Evolutionary conservation across 768 basidiomycete genomes (phyloP).

Genomic region (Serendipita sp.): DNA sequence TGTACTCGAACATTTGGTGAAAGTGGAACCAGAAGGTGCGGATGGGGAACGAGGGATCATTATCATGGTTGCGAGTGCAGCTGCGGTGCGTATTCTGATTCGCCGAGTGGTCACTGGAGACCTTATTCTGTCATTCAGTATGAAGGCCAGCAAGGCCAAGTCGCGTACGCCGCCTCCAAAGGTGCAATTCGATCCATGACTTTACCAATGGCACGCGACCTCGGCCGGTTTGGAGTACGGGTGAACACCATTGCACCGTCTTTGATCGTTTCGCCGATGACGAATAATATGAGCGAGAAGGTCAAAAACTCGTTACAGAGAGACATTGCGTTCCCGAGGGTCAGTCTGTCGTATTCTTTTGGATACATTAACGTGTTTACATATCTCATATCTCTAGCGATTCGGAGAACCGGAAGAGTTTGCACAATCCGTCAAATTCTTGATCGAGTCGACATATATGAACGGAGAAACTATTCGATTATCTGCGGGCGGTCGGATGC

Average conservation of each 20-base stretch:
- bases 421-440: conserved; percentile 32
- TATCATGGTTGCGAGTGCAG: conserved; percentile 38
- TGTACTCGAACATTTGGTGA: conserved; percentile 32
- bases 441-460: conserved; percentile 34
- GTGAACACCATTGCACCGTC: conserved; percentile 42
- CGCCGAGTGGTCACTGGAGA: neutral
- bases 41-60: conserved; percentile 44
- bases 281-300: conserved; percentile 16
- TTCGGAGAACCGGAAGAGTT: conserved; percentile 35
- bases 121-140: conserved; percentile 20
- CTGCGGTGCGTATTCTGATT: conserved; percentile 20
- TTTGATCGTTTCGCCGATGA: conserved; percentile 31
- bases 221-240: conserved; percentile 33
- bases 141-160: conserved; percentile 40
- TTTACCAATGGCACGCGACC: conserved; percentile 43
- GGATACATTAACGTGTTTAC: too few species aligned
- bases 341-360: too few species aligned
- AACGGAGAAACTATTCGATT: conserved; percentile 37
- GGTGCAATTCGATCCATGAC: conserved; percentile 41
- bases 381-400: conserved; percentile 11
- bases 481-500: conserved; percentile 24
- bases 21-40: conserved; percentile 25
- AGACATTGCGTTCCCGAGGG: conserved; percentile 20
- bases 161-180: conserved; percentile 39
- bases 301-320: conserved; percentile 11